Evolutionary conservation across 352 stramenopile genomes (phyloP).

Genomic region (Pythium apleroticum): DNA sequence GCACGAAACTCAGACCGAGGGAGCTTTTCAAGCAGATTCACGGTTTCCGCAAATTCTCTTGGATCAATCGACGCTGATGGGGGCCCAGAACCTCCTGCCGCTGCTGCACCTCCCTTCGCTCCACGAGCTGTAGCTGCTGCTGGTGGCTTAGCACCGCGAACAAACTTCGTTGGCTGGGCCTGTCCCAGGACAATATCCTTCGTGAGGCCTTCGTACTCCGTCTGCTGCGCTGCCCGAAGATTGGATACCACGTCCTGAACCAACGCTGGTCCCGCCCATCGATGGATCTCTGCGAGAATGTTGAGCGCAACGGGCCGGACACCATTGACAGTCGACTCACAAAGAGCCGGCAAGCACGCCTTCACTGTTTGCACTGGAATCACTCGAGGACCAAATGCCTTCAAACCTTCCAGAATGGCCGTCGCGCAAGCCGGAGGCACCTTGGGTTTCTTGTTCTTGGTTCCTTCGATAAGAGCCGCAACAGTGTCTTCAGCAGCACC

Average conservation of each 20-base stretch:
- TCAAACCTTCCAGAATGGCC: slow-evolving; percentile 67
- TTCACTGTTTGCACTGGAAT: slow-evolving; percentile 75
- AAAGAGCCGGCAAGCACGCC: slow-evolving; percentile 57
- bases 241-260: slow-evolving; percentile 81
- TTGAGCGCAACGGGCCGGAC: slow-evolving; percentile 78
- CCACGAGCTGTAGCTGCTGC: slow-evolving; percentile 7
- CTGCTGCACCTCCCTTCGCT: slow-evolving; percentile 15
- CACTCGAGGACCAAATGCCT: slow-evolving; percentile 76
- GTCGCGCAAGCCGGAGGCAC: slow-evolving; percentile 72
- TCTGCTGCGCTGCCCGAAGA: slow-evolving; percentile 80
- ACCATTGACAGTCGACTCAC: slow-evolving; percentile 81
- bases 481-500: slow-evolving; percentile 79
- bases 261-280: slow-evolving; percentile 73
- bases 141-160: slow-evolving; percentile 57
- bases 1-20: slow-evolving; percentile 78
- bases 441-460: slow-evolving; percentile 87
- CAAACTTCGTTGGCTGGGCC: slow-evolving; percentile 64
- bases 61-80: slow-evolving; percentile 56
- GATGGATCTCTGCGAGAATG: slow-evolving; percentile 78
- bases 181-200: slow-evolving; percentile 75
- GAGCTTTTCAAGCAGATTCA: slow-evolving; percentile 81
- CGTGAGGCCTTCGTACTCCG: slow-evolving; percentile 73
- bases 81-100: slow-evolving; percentile 9
- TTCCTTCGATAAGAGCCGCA: slow-evolving; percentile 72
- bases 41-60: slow-evolving; percentile 82